Evolutionary conservation across 352 stramenopile genomes (phyloP).

Genomic region (Phytophthora colocasiae): DNA sequence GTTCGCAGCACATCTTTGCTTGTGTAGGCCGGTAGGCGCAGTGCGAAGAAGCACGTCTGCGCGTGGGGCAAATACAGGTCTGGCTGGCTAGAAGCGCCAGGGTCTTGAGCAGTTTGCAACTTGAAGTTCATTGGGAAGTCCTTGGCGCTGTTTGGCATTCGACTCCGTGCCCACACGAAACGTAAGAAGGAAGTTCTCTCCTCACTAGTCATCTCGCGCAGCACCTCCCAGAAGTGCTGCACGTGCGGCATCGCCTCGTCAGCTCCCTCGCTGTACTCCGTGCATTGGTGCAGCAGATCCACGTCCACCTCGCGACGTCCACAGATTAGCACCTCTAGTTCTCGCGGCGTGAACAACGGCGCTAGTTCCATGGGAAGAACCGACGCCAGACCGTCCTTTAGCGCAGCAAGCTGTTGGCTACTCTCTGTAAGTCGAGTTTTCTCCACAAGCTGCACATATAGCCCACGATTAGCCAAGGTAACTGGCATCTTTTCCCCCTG

Average conservation of each 20-base stretch:
- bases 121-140: slow-evolving; percentile 98
- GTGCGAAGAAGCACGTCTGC: slow-evolving; percentile 99
- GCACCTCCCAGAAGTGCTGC: slow-evolving; percentile 95
- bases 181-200: slow-evolving; percentile 96
- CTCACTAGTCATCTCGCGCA: slow-evolving; percentile 96
- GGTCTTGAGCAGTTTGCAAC: slow-evolving; percentile 87
- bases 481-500: slow-evolving; percentile 79
- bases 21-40: slow-evolving; percentile 96
- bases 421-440: slow-evolving; percentile 82
- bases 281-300: slow-evolving; percentile 94
- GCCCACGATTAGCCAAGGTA: slow-evolving; percentile 60
- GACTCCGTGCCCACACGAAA: slow-evolving; percentile 98
- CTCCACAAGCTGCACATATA: slow-evolving; percentile 77
- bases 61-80: slow-evolving; percentile 96
- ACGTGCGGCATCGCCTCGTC: slow-evolving; percentile 93
- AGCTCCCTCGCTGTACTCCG: slow-evolving; percentile 97
- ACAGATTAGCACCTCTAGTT: slow-evolving; percentile 97
- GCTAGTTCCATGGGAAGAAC: slow-evolving; percentile 98
- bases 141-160: slow-evolving; percentile 96
- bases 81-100: slow-evolving; percentile 70
- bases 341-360: slow-evolving; percentile 94
- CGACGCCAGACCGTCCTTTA: slow-evolving; percentile 90
- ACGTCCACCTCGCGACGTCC: slow-evolving; percentile 97
- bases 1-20: slow-evolving; percentile 86
- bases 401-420: slow-evolving; percentile 74